Evolutionary conservation across 2,329 filamentous ascomycete species (phyloP), one percentile per base, ranked within the genome.

Genomic region (Trichophyton verrucosum): DNA sequence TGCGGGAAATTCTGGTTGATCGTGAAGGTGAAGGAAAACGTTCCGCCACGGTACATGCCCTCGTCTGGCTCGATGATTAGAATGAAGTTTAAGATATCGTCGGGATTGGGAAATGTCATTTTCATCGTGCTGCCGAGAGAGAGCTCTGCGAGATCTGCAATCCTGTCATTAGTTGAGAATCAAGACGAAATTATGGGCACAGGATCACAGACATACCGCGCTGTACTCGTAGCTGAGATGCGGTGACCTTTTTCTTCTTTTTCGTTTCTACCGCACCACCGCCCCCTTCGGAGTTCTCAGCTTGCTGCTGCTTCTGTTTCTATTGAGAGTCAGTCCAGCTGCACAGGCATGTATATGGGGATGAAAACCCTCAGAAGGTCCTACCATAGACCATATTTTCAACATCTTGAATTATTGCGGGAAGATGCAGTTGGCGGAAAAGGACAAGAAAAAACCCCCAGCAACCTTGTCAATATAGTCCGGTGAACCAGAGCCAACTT

Each of bases 381-480:
- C 58, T 80, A 95, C 91, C 92, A 97, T 96, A 70, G 91, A 95
- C 94, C 92, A 97, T 81, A 97, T 96, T 80, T 97, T 97, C 81
- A 96, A 82, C 94, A 97, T 97, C 72, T 80, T 91, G 24, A 47
- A 46, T 24, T 20, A 47, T 11, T 9, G 22, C 17, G 15, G 13
- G 49, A 4, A 30, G 20, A 20, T 33, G 8, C 9, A 15, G 22
- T 13, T 53, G 13, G 6, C n/a, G 49, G 13, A 53, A 30, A 47
- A 20, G n/a, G 27, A 30, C 27, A 30, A 27, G 6, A 27, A 27
- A 47, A 47, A 36, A 11, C 7, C 9, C 44, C 44, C 44, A 20
- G 44, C n/a, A 24, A 20, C 44, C 44, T 20, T 30, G 27, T 7
- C 44, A 17, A 20, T 44, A 7, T 44, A 44, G 40, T 17, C 40